Conservation (phyloP, 1,284 basidiomycete species). For the Irpex rosettiformis region DNA sequence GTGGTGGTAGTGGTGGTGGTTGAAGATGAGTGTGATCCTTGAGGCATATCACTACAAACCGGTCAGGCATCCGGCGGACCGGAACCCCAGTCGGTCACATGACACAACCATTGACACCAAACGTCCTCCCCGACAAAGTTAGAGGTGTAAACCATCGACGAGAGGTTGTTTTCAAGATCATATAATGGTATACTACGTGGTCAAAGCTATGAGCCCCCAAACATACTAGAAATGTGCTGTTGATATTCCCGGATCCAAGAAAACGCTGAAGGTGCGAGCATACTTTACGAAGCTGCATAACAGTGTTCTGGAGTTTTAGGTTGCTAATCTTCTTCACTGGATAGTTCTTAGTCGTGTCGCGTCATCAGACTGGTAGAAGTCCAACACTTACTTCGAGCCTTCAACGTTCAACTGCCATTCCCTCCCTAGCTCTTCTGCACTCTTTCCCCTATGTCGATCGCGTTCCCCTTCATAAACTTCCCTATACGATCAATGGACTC, state of each 20-base stretch:
- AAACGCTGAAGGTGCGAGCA: too few relatives aligned
- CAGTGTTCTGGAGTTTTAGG: slow-evolving; percentile 88
- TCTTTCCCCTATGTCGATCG: slow-evolving; percentile 31
- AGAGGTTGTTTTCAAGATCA: neutral
- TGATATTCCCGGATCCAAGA: too few relatives aligned
- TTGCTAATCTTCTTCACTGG: slow-evolving; percentile 85
- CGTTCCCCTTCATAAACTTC: slow-evolving; percentile 16
- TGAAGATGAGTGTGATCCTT: neutral
- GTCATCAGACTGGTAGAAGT: neutral
- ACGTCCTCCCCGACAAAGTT: neutral
- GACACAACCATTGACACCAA: neutral
- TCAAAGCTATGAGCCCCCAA: too few relatives aligned
- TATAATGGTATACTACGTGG: neutral
- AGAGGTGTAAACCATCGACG: too few relatives aligned
- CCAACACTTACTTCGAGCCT: slow-evolving; percentile 52
- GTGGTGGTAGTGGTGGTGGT: neutral
- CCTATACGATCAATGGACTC: neutral
- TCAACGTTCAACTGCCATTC: slow-evolving; percentile 57
- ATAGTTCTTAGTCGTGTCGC: slow-evolving; percentile 6
- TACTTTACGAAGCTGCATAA: slow-evolving; percentile 95
- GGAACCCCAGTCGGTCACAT: neutral
- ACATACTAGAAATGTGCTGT: too few relatives aligned
- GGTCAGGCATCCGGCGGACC: too few relatives aligned
- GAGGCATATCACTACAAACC: neutral
- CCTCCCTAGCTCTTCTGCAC: slow-evolving; percentile 40